phyloP scores from a whole-genome alignment of 352 stramenopile species.

The Phytophthora cryptogea region DNA sequence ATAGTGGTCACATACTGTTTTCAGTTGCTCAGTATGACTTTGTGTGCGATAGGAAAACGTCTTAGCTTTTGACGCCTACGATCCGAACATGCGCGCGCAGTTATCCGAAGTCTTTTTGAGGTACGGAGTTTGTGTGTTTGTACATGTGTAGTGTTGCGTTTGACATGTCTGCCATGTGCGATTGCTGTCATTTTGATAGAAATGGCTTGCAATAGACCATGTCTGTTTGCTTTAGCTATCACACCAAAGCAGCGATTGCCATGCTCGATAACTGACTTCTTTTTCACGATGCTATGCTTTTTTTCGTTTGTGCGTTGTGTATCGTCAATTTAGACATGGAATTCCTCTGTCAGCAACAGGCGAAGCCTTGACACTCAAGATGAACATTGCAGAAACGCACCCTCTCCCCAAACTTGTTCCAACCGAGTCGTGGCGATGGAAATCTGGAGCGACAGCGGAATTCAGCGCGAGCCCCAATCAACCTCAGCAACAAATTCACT shows the following conservation, averaged over 20 bases:
- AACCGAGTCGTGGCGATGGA: slow-evolving; percentile 42
- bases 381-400: slow-evolving; percentile 47
- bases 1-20: not conserved
- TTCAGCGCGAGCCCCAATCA: slow-evolving; percentile 7
- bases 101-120: slow-evolving; percentile 82
- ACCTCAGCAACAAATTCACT: slow-evolving; percentile 29
- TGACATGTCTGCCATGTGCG: slow-evolving; percentile 14
- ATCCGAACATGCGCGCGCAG: slow-evolving; percentile 70
- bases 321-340: slow-evolving; percentile 45
- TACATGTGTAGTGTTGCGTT: slow-evolving; percentile 4
- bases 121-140: slow-evolving; percentile 35
- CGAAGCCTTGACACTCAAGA: slow-evolving; percentile 37
- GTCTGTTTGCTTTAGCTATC: not conserved
- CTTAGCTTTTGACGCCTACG: slow-evolving; percentile 93
- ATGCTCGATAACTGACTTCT: slow-evolving; percentile 5
- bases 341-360: slow-evolving; percentile 54
- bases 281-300: slow-evolving; percentile 8
- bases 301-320: slow-evolving; percentile 6
- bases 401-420: slow-evolving; percentile 42
- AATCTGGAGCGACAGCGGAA: slow-evolving; percentile 6
- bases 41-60: slow-evolving; percentile 88
- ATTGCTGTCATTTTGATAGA: slow-evolving; percentile 16
- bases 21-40: not conserved
- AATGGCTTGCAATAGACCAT: slow-evolving; percentile 28
- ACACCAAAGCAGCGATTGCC: not conserved